Evolutionary conservation across 2,329 filamentous ascomycete species (phyloP).

Genomic region (Xylariales sp.): DNA sequence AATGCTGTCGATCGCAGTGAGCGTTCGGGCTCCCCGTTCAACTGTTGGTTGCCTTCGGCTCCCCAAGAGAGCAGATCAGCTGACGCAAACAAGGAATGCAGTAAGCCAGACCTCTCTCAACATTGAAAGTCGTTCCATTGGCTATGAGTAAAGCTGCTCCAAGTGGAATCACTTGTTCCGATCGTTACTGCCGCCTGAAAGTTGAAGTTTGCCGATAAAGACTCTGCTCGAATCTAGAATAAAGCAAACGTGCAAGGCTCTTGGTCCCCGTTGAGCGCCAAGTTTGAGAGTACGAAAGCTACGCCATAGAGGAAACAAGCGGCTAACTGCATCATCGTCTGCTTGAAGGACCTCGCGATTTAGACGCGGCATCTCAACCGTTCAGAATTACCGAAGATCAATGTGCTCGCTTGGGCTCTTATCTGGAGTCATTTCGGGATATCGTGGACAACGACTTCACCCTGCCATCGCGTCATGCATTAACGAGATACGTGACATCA

Average conservation of each 20-base stretch:
- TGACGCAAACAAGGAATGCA: constrained; percentile 15
- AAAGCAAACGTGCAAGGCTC: background rate
- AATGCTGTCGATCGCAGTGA: constrained; percentile 11
- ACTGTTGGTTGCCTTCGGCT: constrained; percentile 32
- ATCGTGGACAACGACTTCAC: constrained; percentile 25
- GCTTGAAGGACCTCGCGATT: constrained; percentile 7
- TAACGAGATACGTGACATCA: constrained; percentile 30
- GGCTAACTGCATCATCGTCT: background rate
- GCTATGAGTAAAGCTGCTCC: constrained; percentile 7
- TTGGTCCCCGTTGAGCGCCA: background rate
- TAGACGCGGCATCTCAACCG: constrained; percentile 9
- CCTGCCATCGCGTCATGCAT: constrained; percentile 31
- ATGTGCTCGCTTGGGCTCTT: constrained; percentile 18
- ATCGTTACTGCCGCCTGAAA: background rate
- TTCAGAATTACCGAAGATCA: constrained; percentile 29
- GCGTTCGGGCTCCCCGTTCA: constrained; percentile 31
- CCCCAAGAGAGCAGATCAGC: constrained; percentile 25
- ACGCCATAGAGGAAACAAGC: background rate
- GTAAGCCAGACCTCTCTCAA: constrained; percentile 14
- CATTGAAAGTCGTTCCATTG: background rate
- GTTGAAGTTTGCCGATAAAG: background rate
- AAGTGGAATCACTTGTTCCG: background rate
- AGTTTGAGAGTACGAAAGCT: background rate
- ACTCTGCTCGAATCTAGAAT: background rate
- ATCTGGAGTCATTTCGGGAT: constrained; percentile 23